phyloP scores from a whole-genome alignment of 1,284 basidiomycete genomes.

The Ustilago lituana region DNA sequence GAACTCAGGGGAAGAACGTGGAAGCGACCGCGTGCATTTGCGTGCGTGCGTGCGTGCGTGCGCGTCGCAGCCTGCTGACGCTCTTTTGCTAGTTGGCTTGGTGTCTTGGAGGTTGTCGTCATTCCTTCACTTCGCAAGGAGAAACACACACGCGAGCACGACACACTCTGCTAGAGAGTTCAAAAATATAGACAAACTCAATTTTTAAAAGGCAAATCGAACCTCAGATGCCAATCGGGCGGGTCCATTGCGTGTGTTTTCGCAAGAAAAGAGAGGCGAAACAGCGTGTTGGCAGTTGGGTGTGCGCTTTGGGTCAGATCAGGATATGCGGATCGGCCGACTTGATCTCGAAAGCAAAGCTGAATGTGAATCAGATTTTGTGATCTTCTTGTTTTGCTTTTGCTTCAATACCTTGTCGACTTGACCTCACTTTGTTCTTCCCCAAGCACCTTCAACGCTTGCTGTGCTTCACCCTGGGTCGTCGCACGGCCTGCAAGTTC shows the following conservation, averaged over 20 bases:
- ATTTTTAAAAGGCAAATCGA: too few relatives aligned
- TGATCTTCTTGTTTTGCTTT: constrained; percentile 1
- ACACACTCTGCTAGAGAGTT: too few relatives aligned
- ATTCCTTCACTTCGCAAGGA: constrained; percentile 2
- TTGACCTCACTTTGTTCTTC: background rate
- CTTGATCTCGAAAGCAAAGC: background rate
- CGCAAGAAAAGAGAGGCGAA: background rate
- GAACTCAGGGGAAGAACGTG: too few relatives aligned
- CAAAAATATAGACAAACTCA: too few relatives aligned
- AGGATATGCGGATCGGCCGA: constrained; percentile 3
- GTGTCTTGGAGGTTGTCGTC: background rate
- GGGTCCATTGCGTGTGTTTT: too few relatives aligned
- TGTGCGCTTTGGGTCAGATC: too few relatives aligned
- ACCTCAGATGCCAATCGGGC: too few relatives aligned
- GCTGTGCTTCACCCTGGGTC: constrained; percentile 11
- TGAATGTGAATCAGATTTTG: background rate
- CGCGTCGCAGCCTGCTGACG: constrained; percentile 3
- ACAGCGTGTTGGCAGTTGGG: background rate
- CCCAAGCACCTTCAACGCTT: background rate
- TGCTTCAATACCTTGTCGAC: background rate
- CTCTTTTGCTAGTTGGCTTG: background rate
- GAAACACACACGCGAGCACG: background rate
- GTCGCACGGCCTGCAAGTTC: constrained; percentile 29
- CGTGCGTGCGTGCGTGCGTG: background rate
- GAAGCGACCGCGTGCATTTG: too few relatives aligned